Conservation (phyloP, 495 filamentous ascomycete genomes). For the Penicillium malachiteum region DNA sequence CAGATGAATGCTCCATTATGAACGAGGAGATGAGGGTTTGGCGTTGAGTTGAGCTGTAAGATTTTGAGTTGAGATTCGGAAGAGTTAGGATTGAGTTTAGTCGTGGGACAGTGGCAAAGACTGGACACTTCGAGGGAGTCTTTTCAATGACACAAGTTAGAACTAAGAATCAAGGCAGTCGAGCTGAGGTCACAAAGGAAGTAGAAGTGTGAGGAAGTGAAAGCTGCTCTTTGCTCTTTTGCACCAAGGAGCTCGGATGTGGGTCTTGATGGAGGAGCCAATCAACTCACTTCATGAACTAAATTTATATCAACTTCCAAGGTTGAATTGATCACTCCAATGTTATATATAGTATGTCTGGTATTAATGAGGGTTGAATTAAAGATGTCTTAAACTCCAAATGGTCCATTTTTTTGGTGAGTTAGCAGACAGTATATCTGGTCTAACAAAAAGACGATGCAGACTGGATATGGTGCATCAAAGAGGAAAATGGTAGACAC, state of each 20-base stretch:
- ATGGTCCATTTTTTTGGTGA: too few relatives aligned
- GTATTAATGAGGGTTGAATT: too few relatives aligned
- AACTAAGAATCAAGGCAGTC: neutral
- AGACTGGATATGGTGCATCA: too few relatives aligned
- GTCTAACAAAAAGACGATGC: too few relatives aligned
- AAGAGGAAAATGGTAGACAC: too few relatives aligned
- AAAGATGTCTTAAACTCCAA: too few relatives aligned
- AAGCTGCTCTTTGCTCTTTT: neutral
- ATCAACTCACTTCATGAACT: neutral
- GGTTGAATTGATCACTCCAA: too few relatives aligned
- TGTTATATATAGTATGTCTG: too few relatives aligned
- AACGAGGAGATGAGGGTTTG: neutral
- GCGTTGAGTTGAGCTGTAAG: neutral
- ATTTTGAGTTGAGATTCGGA: neutral
- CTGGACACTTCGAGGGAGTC: neutral
- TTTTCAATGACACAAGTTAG: too few relatives aligned
- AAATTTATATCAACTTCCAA: neutral
- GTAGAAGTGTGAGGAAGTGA: neutral
- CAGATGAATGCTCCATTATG: slow-evolving; percentile 10
- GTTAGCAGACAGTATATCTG: too few relatives aligned
- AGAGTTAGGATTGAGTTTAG: neutral
- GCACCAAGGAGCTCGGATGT: neutral
- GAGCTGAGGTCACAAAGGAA: neutral
- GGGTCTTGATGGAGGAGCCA: neutral
- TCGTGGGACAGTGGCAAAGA: too few relatives aligned